These are phyloP conservation scores for Monosporascus sp. DNA, from an alignment of 2,329 filamentous ascomycete genomes.

Conservation along the genomic window DNA sequence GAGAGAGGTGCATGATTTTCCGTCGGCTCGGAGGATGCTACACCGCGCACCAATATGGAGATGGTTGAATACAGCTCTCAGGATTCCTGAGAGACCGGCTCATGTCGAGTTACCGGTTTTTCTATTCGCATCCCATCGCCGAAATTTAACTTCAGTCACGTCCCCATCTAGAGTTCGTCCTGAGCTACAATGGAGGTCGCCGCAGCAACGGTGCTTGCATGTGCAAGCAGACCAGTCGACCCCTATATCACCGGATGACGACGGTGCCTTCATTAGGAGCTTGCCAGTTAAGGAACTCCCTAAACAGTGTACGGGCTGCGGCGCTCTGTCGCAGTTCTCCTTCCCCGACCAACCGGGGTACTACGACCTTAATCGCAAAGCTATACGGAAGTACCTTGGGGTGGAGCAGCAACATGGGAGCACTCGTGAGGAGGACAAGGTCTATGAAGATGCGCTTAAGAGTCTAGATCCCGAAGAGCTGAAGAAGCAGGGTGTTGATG, in stretches of 20 bases:
- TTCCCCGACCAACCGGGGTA: slow-evolving; percentile 49
- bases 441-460: slow-evolving; percentile 43
- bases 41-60: slow-evolving; percentile 37
- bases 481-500: slow-evolving; percentile 41
- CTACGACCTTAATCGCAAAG: slow-evolving; percentile 47
- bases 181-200: slow-evolving; percentile 16
- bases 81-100: slow-evolving; percentile 33
- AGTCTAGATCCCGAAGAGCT: slow-evolving; percentile 37
- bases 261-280: not conserved
- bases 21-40: slow-evolving; percentile 26
- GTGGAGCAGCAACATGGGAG: slow-evolving; percentile 20
- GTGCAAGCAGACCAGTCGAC: slow-evolving; percentile 14
- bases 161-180: slow-evolving; percentile 4
- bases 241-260: not conserved
- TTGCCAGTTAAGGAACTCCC: slow-evolving; percentile 38
- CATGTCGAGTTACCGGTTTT: slow-evolving; percentile 39
- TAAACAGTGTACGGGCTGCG: slow-evolving; percentile 58
- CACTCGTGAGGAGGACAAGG: slow-evolving; percentile 35
- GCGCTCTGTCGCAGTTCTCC: slow-evolving; percentile 55
- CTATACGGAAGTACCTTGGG: slow-evolving; percentile 44
- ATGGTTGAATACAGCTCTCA: slow-evolving; percentile 39
- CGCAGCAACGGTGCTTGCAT: slow-evolving; percentile 24
- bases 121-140: slow-evolving; percentile 30
- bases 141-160: slow-evolving; percentile 16
- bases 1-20: not conserved